Evolutionary conservation across 352 stramenopile genomes (phyloP).

Genomic region (Phytophthora uliginosa): DNA sequence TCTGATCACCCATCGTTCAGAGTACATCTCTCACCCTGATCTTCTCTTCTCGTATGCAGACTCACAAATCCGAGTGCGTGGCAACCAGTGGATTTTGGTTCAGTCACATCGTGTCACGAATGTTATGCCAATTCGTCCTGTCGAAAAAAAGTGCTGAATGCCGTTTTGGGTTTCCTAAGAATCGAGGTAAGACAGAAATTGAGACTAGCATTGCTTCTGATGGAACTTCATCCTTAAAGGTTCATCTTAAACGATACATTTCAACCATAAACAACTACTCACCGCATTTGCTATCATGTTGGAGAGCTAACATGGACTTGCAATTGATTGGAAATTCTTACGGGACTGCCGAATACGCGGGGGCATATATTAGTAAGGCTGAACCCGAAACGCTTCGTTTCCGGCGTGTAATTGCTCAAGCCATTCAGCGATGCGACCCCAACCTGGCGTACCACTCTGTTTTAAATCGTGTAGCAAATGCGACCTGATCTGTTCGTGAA

Average conservation of each 20-base stretch:
- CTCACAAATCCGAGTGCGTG: too few relatives aligned
- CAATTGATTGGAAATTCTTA: too few relatives aligned
- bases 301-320: conserved; percentile 42
- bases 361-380: too few relatives aligned
- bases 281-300: neutral
- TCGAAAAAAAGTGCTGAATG: conserved; percentile 2
- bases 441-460: conserved; percentile 2
- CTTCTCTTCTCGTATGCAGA: too few relatives aligned
- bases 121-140: conserved; percentile 15
- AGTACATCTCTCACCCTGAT: too few relatives aligned
- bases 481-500: neutral
- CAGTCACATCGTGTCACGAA: neutral
- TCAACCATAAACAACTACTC: conserved; percentile 20
- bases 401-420: conserved; percentile 13
- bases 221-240: neutral
- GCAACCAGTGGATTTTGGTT: too few relatives aligned
- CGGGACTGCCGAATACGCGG: too few relatives aligned
- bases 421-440: conserved; percentile 12
- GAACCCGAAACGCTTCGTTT: too few relatives aligned
- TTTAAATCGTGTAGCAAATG: conserved; percentile 3
- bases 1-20: too few relatives aligned
- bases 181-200: neutral
- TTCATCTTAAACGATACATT: conserved; percentile 6
- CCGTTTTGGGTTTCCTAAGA: conserved; percentile 21
- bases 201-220: neutral